phyloP scores from a whole-genome alignment of 306 rosid genomes.

The Lotus japonicus region DNA sequence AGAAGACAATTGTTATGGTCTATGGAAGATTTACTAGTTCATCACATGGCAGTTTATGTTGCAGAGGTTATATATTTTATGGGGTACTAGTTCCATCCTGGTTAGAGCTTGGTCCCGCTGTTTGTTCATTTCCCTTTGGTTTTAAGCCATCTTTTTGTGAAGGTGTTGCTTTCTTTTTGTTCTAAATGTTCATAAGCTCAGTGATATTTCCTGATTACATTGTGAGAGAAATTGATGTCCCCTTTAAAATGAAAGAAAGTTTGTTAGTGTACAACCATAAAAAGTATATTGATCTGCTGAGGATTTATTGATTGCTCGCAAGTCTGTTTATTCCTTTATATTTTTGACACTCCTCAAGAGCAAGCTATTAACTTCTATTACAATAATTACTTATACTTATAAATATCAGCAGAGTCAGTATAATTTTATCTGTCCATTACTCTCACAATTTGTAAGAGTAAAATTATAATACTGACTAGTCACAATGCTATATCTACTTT shows the following conservation, averaged over 20 bases:
- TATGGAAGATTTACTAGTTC: neutral
- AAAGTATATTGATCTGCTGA: neutral
- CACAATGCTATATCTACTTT: too few species aligned
- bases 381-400: too few species aligned
- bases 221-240: neutral
- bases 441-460: too few species aligned
- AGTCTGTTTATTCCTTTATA: neutral
- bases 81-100: neutral
- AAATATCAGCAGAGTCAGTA: too few species aligned
- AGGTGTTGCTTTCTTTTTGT: conserved; percentile 8
- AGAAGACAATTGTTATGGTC: neutral
- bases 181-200: neutral
- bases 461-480: too few species aligned
- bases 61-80: neutral
- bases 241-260: neutral
- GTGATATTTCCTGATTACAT: neutral
- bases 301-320: neutral
- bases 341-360: too few species aligned
- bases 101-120: neutral
- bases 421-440: too few species aligned
- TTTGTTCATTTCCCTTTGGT: neutral
- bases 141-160: conserved; percentile 3
- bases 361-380: too few species aligned
- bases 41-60: neutral
- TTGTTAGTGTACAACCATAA: neutral